Conservation (phyloP, 2,329 filamentous ascomycete species). For the Zymoseptoria pseudotritici region DNA sequence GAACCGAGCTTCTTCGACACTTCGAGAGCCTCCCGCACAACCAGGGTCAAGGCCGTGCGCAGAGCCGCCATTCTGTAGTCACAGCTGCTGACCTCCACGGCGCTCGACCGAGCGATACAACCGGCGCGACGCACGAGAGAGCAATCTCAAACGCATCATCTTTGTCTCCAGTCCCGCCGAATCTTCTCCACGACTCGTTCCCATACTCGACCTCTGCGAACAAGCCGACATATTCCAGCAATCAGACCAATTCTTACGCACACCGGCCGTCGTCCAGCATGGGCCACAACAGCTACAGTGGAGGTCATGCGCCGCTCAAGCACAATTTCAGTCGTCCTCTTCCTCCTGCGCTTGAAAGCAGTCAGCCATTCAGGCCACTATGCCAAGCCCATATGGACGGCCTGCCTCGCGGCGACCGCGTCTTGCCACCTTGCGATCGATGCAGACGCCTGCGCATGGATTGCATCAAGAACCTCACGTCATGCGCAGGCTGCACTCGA, state of each 20-base stretch:
- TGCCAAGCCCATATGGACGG: constrained; percentile 61
- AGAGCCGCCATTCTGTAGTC: constrained; percentile 19
- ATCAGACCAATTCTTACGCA: neutral
- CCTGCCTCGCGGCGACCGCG: constrained; percentile 63
- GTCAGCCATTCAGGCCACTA: constrained; percentile 30
- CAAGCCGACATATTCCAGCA: constrained; percentile 4
- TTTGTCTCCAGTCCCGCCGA: constrained; percentile 23
- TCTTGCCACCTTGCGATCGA: constrained; percentile 76
- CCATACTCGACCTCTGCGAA: constrained; percentile 16
- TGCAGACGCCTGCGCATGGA: constrained; percentile 73
- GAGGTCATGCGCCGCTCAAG: constrained; percentile 19
- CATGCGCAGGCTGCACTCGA: constrained; percentile 79
- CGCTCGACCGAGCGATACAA: constrained; percentile 1
- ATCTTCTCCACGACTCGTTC: constrained; percentile 17
- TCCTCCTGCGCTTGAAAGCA: constrained; percentile 29
- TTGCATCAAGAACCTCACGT: constrained; percentile 78
- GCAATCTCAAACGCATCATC: constrained; percentile 23
- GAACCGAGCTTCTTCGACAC: constrained; percentile 54
- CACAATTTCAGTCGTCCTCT: constrained; percentile 33
- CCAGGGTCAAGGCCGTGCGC: constrained; percentile 23
- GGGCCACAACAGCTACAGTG: constrained; percentile 11
- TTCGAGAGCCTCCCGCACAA: constrained; percentile 55
- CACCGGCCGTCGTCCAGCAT: constrained; percentile 23
- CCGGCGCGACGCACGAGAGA: constrained; percentile 8
- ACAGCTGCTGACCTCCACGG: constrained; percentile 3